A percentile compares a stretch with the other conserved stretches of the same genome.
Conservation (phyloP, 306 rosid genomes). For the Astragalus glycyphyllos region DNA sequence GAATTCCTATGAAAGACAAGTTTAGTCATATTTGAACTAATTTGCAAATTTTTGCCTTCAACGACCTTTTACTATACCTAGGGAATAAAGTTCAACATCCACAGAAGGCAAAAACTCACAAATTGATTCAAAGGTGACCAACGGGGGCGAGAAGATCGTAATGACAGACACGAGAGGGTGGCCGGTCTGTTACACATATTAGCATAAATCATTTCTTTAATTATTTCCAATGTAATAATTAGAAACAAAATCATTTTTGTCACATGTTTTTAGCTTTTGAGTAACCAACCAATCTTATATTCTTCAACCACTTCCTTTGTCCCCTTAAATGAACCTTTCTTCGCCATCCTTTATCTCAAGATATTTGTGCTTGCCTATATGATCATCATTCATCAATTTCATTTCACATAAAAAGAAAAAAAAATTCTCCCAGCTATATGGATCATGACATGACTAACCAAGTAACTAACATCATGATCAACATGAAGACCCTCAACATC, state of each 20-base stretch:
- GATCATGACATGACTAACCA: slow-evolving; percentile 28
- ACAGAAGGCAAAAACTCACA: too few relatives aligned
- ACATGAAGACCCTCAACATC: slow-evolving; percentile 44
- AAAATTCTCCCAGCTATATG: not conserved
- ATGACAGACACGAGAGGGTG: too few relatives aligned
- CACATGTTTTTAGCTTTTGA: slow-evolving; percentile 57
- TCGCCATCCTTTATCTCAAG: slow-evolving; percentile 30
- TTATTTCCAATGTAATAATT: slow-evolving; percentile 12
- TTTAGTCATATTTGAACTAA: too few relatives aligned
- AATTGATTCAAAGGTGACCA: too few relatives aligned
- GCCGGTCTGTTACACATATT: too few relatives aligned
- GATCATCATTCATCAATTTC: not conserved
- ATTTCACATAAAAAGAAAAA: not conserved
- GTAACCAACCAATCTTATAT: slow-evolving; percentile 47
- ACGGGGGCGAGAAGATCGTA: too few relatives aligned
- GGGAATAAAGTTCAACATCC: too few relatives aligned
- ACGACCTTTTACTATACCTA: too few relatives aligned
- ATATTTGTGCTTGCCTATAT: not conserved
- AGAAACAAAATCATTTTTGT: slow-evolving; percentile 55
- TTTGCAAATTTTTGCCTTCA: too few relatives aligned
- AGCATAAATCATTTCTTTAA: too few relatives aligned
- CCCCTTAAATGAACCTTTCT: slow-evolving; percentile 46
- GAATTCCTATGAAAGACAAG: too few relatives aligned
- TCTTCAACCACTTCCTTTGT: slow-evolving; percentile 45
- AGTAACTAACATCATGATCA: slow-evolving; percentile 39